Base-by-base conservation (phyloP, 257 asterid genomes). In the Cordia subcordata region DNA sequence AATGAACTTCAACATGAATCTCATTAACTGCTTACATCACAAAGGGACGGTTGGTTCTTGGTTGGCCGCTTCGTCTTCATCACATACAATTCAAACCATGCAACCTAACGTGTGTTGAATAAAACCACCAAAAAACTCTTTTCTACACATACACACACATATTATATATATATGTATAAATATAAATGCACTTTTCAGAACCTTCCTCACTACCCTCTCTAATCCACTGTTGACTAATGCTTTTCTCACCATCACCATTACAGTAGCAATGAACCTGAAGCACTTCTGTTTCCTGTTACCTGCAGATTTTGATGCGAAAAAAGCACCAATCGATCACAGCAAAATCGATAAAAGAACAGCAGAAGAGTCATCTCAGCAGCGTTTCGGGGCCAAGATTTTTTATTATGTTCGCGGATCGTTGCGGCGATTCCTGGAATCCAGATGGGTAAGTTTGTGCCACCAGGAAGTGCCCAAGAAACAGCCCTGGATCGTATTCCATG, bases 231-330 rank as follows among this genome's bases (percentile, higher is more conserved):
- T n/a, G n/a, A n/a, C n/a, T n/a, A 15, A 63, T 53, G 11, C 20
- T 6, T 17, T 35, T 27, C 64, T 40, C 17, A 18, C 16, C 14
- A 32, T 23, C 16, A 32, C 49, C 46, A 17, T 5, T 39, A 4
- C 55, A 9, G 11, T 37, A 62, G 62, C 72, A 67, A 90, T 90
- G 98, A 84, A 83, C 49, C 55, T 82, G 21, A 88, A 82, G 69
- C 74, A 71, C 62, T 63, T 85, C 8, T 91, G 96, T 38, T 83
- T 81, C 79, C 63, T 87, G 49, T 63, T 83, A 23, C 95, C 98
- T 0, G 5, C 77, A 0, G 90, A 47, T 13, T 84, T 73, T 38
- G 85, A 75, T 21, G 20, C 18, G 0, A 20, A 10, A n/a, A n/a
- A n/a, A 18, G 53, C 60, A 8, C 58, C 49, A 8, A 22, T 42